phyloP scores from a whole-genome alignment of 2,329 filamentous ascomycete species.

The Elsinoe australis region DNA sequence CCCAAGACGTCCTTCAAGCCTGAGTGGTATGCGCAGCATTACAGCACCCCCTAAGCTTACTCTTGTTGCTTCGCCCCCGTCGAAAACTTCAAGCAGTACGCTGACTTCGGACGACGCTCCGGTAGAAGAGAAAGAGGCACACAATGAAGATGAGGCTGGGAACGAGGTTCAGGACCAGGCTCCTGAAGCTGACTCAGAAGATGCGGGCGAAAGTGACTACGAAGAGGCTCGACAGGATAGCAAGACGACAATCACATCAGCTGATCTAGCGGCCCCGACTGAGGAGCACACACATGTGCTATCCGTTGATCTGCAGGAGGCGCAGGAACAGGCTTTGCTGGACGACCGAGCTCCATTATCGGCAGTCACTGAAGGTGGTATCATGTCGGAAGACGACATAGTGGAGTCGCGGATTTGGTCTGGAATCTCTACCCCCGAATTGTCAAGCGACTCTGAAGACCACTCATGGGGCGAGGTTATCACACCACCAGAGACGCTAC shows the following conservation, averaged over 20 bases:
- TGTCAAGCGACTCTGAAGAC: constrained; percentile 37
- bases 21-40: constrained; percentile 26
- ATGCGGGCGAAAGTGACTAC: not conserved
- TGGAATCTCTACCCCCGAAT: constrained; percentile 37
- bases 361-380: constrained; percentile 18
- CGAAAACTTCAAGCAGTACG: constrained; percentile 22
- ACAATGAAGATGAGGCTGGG: not conserved
- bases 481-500: constrained; percentile 34
- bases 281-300: not conserved
- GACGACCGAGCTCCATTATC: constrained; percentile 19
- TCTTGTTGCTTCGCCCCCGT: constrained; percentile 38
- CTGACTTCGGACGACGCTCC: not conserved
- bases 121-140: not conserved
- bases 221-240: constrained; percentile 4
- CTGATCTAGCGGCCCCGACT: too few relatives aligned
- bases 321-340: constrained; percentile 1
- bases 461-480: constrained; percentile 36
- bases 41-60: constrained; percentile 38
- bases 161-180: not conserved
- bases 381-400: constrained; percentile 15
- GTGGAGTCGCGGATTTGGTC: constrained; percentile 12
- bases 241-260: not conserved
- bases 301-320: constrained; percentile 1
- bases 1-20: constrained; percentile 8
- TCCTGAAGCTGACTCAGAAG: not conserved